Percentiles rank a stretch among this genome's conserved stretches.
Conservation (phyloP, 495 filamentous ascomycete species). For the Staphylotrichum tortipilum region DNA sequence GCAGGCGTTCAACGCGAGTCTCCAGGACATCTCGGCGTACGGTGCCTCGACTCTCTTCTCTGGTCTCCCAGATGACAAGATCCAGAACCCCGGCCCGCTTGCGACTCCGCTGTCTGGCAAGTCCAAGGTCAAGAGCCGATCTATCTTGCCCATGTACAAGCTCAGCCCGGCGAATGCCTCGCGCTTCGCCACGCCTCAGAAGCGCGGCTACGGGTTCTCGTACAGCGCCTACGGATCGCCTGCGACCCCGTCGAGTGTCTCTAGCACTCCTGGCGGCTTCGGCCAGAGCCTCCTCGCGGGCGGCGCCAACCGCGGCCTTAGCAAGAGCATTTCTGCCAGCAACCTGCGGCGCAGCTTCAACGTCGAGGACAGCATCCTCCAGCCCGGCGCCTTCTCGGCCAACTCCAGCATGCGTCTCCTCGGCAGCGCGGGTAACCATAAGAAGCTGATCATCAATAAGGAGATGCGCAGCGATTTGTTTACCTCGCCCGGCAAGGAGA, state of each 20-base stretch:
- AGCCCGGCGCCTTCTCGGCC: slow-evolving; percentile 76
- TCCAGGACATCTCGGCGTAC: slow-evolving; percentile 71
- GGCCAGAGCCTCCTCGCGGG: slow-evolving; percentile 59
- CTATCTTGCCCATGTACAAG: slow-evolving; percentile 78
- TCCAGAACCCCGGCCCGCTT: slow-evolving; percentile 66
- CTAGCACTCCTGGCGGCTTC: slow-evolving; percentile 59
- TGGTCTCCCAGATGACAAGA: slow-evolving; percentile 53
- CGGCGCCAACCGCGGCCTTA: slow-evolving; percentile 46
- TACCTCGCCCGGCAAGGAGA: slow-evolving; percentile 44
- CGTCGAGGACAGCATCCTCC: slow-evolving; percentile 68
- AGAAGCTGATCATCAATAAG: slow-evolving; percentile 83
- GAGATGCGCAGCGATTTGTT: slow-evolving; percentile 75
- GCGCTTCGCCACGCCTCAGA: slow-evolving; percentile 72
- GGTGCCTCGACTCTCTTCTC: slow-evolving; percentile 74
- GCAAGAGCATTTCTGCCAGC: slow-evolving; percentile 55
- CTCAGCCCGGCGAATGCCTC: slow-evolving; percentile 72
- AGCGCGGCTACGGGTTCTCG: slow-evolving; percentile 75
- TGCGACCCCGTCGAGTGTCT: slow-evolving; percentile 54
- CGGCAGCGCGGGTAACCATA: slow-evolving; percentile 59
- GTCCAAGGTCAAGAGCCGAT: slow-evolving; percentile 59
- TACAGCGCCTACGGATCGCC: slow-evolving; percentile 85
- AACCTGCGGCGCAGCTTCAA: slow-evolving; percentile 53
- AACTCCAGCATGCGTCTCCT: slow-evolving; percentile 50
- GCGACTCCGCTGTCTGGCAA: slow-evolving; percentile 76
- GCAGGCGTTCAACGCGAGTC: slow-evolving; percentile 64